phyloP scores from a whole-genome alignment of 495 filamentous ascomycete genomes.

The Penicillium flavigenum region DNA sequence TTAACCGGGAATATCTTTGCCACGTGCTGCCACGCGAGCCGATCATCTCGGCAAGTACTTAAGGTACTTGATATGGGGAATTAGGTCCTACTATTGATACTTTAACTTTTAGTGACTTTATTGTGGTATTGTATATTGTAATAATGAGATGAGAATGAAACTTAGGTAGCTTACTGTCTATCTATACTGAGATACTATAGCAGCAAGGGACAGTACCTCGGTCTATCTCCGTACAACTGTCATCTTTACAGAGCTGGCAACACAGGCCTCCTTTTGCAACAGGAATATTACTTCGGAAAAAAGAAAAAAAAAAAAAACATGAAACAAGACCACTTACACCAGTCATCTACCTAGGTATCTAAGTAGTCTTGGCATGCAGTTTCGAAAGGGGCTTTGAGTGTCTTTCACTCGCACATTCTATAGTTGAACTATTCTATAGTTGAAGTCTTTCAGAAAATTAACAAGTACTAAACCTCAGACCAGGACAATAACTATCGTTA shows the following conservation, averaged over 20 bases:
- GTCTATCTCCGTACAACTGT: not conserved
- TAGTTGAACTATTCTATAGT: not conserved
- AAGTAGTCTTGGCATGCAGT: not conserved
- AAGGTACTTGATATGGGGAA: not conserved
- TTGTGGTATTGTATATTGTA: not conserved
- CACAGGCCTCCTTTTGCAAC: not conserved
- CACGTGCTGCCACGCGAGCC: slow-evolving; percentile 13
- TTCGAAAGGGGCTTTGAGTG: not conserved
- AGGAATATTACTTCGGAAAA: not conserved
- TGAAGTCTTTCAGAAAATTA: not conserved
- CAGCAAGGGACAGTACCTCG: not conserved
- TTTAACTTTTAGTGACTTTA: not conserved
- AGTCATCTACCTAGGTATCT: not conserved
- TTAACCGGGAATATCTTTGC: slow-evolving; percentile 1
- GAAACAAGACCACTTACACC: not conserved
- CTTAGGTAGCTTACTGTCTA: not conserved
- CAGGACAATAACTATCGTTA: not conserved
- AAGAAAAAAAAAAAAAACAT: not conserved
- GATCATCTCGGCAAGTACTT: slow-evolving; percentile 4
- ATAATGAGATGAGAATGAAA: not conserved
- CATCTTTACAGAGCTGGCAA: not conserved
- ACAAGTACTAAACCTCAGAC: not conserved
- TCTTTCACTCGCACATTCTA: not conserved
- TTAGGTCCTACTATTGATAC: not conserved
- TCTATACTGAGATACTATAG: not conserved